A percentile compares a stretch with the other conserved stretches of the same genome.
Conservation (phyloP, 108 stramenopile species). For the Nitzschia sp. region DNA sequence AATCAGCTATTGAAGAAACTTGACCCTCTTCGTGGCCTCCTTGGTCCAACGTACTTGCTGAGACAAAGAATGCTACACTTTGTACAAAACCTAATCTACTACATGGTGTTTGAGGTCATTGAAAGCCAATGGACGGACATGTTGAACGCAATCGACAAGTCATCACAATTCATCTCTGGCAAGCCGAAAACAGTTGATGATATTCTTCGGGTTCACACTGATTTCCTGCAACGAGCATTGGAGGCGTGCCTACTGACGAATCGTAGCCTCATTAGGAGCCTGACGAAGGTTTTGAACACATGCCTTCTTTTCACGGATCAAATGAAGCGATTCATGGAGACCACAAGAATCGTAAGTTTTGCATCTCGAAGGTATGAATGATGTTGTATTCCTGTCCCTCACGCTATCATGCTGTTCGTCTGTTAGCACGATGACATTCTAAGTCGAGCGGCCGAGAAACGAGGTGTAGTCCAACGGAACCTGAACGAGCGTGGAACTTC, state of each 20-base stretch:
- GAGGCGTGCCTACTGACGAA: conserved; percentile 93
- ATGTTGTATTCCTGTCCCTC: not conserved
- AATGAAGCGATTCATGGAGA: conserved; percentile 79
- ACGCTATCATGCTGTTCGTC: not conserved
- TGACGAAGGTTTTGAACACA: conserved; percentile 79
- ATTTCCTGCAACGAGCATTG: conserved; percentile 82
- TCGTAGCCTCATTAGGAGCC: conserved; percentile 63
- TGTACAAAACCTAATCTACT: conserved; percentile 95
- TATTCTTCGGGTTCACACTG: conserved; percentile 75
- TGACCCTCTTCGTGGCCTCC: conserved; percentile 55
- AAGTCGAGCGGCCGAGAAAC: conserved; percentile 39
- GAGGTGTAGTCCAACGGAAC: conserved; percentile 35
- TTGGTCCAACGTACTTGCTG: conserved; percentile 81
- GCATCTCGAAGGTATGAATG: not conserved
- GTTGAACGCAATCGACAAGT: conserved; percentile 35
- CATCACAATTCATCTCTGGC: not conserved
- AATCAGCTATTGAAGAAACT: conserved; percentile 92
- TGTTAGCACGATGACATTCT: conserved; percentile 33
- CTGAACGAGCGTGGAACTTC: conserved; percentile 32
- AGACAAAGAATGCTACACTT: conserved; percentile 98
- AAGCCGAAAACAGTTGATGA: conserved; percentile 83
- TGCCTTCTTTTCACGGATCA: conserved; percentile 79
- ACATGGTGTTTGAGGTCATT: conserved; percentile 95
- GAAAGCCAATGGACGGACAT: conserved; percentile 90
- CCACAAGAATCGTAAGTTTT: conserved; percentile 60